Evolutionary conservation across 2,329 filamentous ascomycete species (phyloP), one percentile per base, ranked within the genome.

Genomic region (Elsinoe batatas): DNA sequence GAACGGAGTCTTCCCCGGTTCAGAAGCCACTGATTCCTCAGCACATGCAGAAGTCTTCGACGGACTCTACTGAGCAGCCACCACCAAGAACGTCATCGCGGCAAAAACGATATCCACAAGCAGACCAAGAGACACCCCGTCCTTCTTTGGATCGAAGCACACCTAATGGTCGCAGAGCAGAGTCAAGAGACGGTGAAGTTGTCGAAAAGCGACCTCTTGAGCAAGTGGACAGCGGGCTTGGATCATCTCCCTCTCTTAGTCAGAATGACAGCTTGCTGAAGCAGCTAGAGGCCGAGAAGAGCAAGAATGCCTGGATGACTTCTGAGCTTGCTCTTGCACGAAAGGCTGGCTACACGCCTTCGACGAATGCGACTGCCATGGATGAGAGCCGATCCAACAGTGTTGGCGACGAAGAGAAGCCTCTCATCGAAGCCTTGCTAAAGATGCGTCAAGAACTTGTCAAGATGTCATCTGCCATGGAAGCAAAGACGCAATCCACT

Each of bases 251-350:
- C 72, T 79, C 61, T 68, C 79, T 67, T 79, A 81, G 69, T 6
- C 82, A 85, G 61, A 85, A 85, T 1, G 85, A 88, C 60, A 83
- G 87, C 0, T 70, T 96, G 11, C 76, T 88, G 12, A 91, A 93
- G 67, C 93, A 98, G 67, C 77, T 98, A 1, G 91, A 98, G 67
- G 78, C 83, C 7, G 80, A 85, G 3, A 88, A 88, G 64, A 93
- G 86, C 65, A 82, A 87, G 53, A 97, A 95, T 71, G 91, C 91
- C 0, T 98, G 93, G 93, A 96, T 95, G 69, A 89, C 90, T 6
- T 96, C 91, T 0, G 93, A 98, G 71, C 76, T 98, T 44, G 89
- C 95, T 57, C 76, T 98, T 60, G 94, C 93, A 5, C 83, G 87
- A 50, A 95, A 95, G 71, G 82, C 88, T 38, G 93, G 93, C 4